Conservation (phyloP, 164 flowering plant species). For the Platanus orientalis region DNA sequence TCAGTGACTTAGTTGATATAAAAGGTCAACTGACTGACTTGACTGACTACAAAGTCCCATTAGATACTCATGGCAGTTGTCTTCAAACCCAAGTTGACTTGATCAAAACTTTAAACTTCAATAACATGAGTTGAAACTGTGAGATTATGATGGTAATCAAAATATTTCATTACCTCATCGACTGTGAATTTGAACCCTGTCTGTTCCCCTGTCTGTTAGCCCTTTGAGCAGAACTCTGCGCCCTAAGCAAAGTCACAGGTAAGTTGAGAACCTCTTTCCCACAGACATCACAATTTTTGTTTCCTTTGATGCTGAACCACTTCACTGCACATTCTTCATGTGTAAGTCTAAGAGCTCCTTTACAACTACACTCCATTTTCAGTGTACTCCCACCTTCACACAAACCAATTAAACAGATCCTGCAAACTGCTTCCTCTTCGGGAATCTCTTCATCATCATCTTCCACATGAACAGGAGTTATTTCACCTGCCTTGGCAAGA, state of each 20-base stretch:
- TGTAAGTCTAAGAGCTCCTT: constrained; percentile 76
- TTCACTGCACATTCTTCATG: constrained; percentile 80
- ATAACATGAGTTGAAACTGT: no score
- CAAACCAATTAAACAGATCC: constrained; percentile 63
- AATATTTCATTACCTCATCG: constrained; percentile 37
- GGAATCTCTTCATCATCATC: constrained; percentile 77
- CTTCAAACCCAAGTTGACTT: not conserved
- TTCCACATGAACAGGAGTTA: constrained; percentile 34
- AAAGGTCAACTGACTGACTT: no score
- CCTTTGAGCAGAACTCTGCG: constrained; percentile 37
- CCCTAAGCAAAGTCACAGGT: constrained; percentile 78
- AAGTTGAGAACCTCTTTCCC: constrained; percentile 72
- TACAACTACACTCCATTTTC: constrained; percentile 93
- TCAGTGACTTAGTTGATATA: no score
- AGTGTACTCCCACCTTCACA: constrained; percentile 64
- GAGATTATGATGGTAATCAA: not conserved
- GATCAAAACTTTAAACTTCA: not conserved
- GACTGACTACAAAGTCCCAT: no score
- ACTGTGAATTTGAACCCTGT: constrained; percentile 22
- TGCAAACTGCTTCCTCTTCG: constrained; percentile 89
- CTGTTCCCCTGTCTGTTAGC: constrained; percentile 34
- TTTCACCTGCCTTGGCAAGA: constrained; percentile 42
- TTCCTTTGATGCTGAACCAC: constrained; percentile 79
- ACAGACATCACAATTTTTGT: constrained; percentile 79
- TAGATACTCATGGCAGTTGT: no score